Percentiles rank a stretch among this genome's conserved stretches.
phyloP scores from a whole-genome alignment of 768 basidiomycete species.

The Flagelloscypha sp. region DNA sequence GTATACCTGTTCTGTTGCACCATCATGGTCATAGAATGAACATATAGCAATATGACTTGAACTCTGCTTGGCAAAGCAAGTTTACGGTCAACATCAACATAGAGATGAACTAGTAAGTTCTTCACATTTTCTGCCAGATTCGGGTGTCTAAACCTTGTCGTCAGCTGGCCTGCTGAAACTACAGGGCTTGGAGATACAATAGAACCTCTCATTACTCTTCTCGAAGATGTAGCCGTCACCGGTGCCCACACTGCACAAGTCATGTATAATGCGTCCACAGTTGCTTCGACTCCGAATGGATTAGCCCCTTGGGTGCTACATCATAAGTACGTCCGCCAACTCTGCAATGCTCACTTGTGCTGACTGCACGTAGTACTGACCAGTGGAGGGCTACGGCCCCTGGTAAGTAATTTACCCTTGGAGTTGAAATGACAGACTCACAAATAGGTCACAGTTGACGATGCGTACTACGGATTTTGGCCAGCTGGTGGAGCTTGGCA shows the following conservation, averaged over 20 bases:
- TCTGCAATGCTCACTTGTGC: too few relatives aligned
- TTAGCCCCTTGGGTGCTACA: constrained; percentile 14
- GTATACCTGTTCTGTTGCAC: too few relatives aligned
- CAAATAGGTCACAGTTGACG: too few relatives aligned
- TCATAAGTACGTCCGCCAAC: too few relatives aligned
- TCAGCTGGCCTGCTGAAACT: constrained; percentile 13
- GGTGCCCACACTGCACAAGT: constrained; percentile 8
- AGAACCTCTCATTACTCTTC: constrained; percentile 9
- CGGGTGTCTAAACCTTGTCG: background rate
- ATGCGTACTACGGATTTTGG: constrained; percentile 14
- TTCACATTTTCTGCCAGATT: background rate
- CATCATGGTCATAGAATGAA: too few relatives aligned
- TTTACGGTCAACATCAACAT: constrained; percentile 14
- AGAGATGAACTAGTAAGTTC: constrained; percentile 4
- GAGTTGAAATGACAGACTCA: too few relatives aligned
- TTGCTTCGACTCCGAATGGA: too few relatives aligned
- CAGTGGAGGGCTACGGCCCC: constrained; percentile 3
- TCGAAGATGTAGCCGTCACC: constrained; percentile 12
- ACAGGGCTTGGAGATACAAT: constrained; percentile 12
- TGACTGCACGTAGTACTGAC: too few relatives aligned
- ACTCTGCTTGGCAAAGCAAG: too few relatives aligned
- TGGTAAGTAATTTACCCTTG: too few relatives aligned
- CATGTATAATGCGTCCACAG: constrained; percentile 12
- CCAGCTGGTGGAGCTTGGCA: constrained; percentile 10
- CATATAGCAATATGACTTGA: too few relatives aligned